Conservation (phyloP, 257 asterid genomes). For the Leptodermis oblonga region DNA sequence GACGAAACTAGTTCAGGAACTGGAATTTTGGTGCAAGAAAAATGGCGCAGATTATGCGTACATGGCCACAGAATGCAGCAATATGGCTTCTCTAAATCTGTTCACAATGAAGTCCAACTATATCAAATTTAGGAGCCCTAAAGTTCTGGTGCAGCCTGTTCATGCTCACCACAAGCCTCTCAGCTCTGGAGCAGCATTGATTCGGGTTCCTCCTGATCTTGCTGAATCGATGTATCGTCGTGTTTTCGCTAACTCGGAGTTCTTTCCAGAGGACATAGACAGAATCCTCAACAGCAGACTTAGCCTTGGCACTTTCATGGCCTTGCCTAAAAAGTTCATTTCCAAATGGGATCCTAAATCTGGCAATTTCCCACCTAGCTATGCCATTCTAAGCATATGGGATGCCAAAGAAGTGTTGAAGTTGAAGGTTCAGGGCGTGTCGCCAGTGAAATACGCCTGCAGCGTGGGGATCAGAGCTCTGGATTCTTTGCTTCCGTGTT, state of each 20-base stretch:
- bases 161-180: constrained; percentile 56
- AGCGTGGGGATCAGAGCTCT: constrained; percentile 57
- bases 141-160: constrained; percentile 74
- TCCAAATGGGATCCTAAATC: constrained; percentile 40
- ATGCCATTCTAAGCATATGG: constrained; percentile 71
- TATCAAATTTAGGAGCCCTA: constrained; percentile 59
- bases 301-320: constrained; percentile 75
- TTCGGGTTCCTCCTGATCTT: constrained; percentile 35
- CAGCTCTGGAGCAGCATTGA: constrained; percentile 30
- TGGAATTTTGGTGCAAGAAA: constrained; percentile 52
- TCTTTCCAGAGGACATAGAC: constrained; percentile 63
- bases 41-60: constrained; percentile 70
- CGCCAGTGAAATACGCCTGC: constrained; percentile 43
- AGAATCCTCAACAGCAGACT: constrained; percentile 44
- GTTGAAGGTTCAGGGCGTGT: constrained; percentile 63
- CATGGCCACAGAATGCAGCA: constrained; percentile 77
- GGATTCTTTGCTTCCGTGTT: constrained; percentile 65
- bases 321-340: constrained; percentile 40
- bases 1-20: constrained; percentile 50
- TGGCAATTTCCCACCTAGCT: constrained; percentile 40
- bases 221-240: constrained; percentile 40
- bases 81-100: constrained; percentile 56
- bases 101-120: constrained; percentile 58
- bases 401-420: constrained; percentile 60
- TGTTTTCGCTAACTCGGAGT: constrained; percentile 46